Evolutionary conservation across 768 basidiomycete species (phyloP).

Genomic region (Suillus variegatus): DNA sequence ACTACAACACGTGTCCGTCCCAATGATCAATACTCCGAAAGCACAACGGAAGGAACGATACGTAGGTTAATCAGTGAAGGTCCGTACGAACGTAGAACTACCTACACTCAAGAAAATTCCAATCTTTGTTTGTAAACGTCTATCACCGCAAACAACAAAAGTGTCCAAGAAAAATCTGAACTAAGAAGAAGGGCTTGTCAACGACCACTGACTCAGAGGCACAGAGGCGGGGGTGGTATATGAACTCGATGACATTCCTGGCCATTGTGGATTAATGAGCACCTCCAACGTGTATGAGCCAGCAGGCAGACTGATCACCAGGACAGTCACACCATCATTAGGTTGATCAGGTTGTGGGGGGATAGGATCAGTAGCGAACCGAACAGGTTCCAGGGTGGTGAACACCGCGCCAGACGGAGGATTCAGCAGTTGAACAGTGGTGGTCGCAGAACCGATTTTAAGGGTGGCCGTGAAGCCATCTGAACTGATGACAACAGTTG

Average conservation of each 20-base stretch:
- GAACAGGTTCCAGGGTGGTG: slow-evolving; percentile 50
- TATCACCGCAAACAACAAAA: slow-evolving; percentile 6
- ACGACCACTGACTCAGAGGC: slow-evolving; percentile 69
- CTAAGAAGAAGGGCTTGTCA: slow-evolving; percentile 71
- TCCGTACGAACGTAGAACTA: slow-evolving; percentile 3
- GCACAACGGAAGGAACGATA: not conserved
- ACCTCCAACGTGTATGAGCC: slow-evolving; percentile 82
- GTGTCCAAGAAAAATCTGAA: slow-evolving; percentile 6
- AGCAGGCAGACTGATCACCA: slow-evolving; percentile 64
- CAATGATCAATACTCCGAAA: not conserved
- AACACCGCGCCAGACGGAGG: slow-evolving; percentile 69
- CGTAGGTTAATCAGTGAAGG: slow-evolving; percentile 3
- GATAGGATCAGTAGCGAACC: slow-evolving; percentile 62
- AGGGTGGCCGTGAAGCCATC: slow-evolving; percentile 74
- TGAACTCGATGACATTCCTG: slow-evolving; percentile 62
- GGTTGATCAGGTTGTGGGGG: slow-evolving; percentile 70
- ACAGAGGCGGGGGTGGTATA: slow-evolving; percentile 69
- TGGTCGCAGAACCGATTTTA: slow-evolving; percentile 64
- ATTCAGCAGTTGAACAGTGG: slow-evolving; percentile 67
- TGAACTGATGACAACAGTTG: slow-evolving; percentile 60
- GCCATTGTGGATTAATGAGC: slow-evolving; percentile 94
- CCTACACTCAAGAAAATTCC: slow-evolving; percentile 1
- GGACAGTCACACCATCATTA: slow-evolving; percentile 79
- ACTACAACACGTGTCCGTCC: slow-evolving; percentile 3
- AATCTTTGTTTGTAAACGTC: not conserved